These are phyloP conservation scores for Wickerhamomyces xylosicus DNA, from an alignment of 805 yeast genomes.

Conservation along the genomic window DNA sequence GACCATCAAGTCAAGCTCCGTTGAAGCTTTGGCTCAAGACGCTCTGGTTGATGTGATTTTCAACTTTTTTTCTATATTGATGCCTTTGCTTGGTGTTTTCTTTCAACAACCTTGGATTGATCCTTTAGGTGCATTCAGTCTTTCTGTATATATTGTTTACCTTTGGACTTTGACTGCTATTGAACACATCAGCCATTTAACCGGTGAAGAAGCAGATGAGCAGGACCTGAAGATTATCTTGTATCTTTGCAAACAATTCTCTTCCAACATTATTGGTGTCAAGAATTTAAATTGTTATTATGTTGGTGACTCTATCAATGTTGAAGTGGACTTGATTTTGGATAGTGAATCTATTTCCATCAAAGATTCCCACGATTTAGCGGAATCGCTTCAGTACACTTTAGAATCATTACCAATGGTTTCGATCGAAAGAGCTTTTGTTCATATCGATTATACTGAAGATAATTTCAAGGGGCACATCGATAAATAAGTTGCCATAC, in stretches of 20 bases:
- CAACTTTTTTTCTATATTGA: constrained; percentile 58
- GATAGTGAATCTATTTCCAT: constrained; percentile 29
- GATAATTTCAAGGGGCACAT: constrained; percentile 30
- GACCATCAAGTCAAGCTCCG: constrained; percentile 49
- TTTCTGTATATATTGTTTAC: constrained; percentile 50
- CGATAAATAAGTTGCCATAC: neutral
- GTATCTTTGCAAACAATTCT: constrained; percentile 59
- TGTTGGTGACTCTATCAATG: constrained; percentile 67
- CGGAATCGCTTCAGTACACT: constrained; percentile 74
- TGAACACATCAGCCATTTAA: constrained; percentile 64
- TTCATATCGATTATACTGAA: constrained; percentile 56
- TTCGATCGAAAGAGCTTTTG: constrained; percentile 71
- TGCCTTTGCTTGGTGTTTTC: constrained; percentile 53
- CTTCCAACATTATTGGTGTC: constrained; percentile 52
- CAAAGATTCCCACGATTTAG: constrained; percentile 70
- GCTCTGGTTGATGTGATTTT: constrained; percentile 71
- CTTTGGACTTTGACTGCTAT: constrained; percentile 59
- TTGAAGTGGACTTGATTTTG: constrained; percentile 65
- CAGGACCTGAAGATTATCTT: constrained; percentile 56
- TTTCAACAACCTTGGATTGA: constrained; percentile 60
- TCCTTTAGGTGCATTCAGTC: constrained; percentile 57
- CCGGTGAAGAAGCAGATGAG: constrained; percentile 61
- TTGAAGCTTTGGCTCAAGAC: constrained; percentile 75
- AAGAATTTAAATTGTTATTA: constrained; percentile 66
- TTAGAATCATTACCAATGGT: constrained; percentile 69